Evolutionary conservation across 164 flowering plant species (phyloP), one percentile per base, ranked within the genome.

Genomic region (Amborella trichopoda): DNA sequence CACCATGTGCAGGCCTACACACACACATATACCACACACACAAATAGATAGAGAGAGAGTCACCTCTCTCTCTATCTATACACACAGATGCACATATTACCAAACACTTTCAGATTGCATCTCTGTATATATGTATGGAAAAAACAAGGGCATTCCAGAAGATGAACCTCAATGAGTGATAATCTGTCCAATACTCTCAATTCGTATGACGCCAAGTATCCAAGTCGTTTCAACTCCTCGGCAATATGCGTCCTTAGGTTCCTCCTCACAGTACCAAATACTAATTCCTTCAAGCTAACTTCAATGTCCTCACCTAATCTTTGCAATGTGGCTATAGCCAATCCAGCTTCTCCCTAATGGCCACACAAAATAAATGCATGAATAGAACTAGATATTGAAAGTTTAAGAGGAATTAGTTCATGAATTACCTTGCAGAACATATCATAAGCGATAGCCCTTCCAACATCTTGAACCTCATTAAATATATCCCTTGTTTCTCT

Each of bases 241-340:
- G 76, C 76, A 64, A 93, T 44, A 72, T 78, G 86, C 45, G 54
- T 20, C 48, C 99, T 81, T 33, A 93, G 85, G 30, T 88, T 68
- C 65, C 82, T 77, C 60, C 89, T 70, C 17, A 87, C 72, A 14
- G 96, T 80, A 52, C 99, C 96, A 73, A 78, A 77, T 33, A 76
- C 54, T 56, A 93, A 71, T 50, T 88, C 75, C 50, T 63, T 76
- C 41, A 93, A 84, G 60, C 82, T 64, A 28, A 65, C 40, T 71
- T 88, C 94, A 46, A 82, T 57, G 55, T 93, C 95, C 65, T 93
- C 99, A 40, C 99, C 99, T 56, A 93, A 96, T 63, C 81, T 93
- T 75, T 79, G 90, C 68, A 93, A 46, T 24, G 96, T 82, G 53
- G 88, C 73, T 22, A 84, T 65, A 56, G 94, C 99, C 46, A 88